Evolutionary conservation across 371 early-diverging fungal species (phyloP).

Genomic region (Apophysomyces variabilis): DNA sequence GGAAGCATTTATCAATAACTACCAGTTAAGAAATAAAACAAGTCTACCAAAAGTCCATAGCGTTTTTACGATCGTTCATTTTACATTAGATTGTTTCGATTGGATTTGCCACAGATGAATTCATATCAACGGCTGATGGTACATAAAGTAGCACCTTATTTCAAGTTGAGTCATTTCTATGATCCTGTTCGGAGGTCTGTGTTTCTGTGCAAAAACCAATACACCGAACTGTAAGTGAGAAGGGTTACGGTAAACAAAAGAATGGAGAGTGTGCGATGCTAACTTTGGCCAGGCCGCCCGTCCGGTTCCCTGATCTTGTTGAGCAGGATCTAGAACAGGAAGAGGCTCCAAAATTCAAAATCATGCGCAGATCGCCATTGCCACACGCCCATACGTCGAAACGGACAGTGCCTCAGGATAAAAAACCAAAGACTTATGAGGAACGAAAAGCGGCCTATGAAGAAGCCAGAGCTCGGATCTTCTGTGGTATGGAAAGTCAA

Average conservation of each 20-base stretch:
- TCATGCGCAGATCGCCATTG: conserved; percentile 54
- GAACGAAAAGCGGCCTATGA: conserved; percentile 78
- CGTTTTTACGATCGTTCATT: not conserved
- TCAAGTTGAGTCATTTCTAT: conserved; percentile 67
- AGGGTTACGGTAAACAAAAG: not conserved
- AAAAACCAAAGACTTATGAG: conserved; percentile 65
- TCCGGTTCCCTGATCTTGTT: conserved; percentile 55
- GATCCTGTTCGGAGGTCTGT: conserved; percentile 66
- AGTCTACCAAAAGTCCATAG: not conserved
- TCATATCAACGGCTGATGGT: conserved; percentile 79
- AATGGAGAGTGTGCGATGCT: not conserved
- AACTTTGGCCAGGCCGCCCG: conserved; percentile 41
- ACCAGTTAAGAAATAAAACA: conserved; percentile 39
- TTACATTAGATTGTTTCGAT: conserved; percentile 52
- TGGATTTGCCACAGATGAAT: conserved; percentile 77
- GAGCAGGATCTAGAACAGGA: conserved; percentile 38
- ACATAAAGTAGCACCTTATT: conserved; percentile 77
- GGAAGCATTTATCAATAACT: conserved; percentile 66
- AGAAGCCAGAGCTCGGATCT: conserved; percentile 79
- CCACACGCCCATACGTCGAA: conserved; percentile 18
- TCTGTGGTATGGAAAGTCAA: conserved; percentile 55
- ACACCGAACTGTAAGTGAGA: conserved; percentile 64
- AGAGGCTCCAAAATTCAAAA: conserved; percentile 43
- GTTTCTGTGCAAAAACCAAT: conserved; percentile 61
- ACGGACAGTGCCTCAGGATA: conserved; percentile 32